Evolutionary conservation across 208 protist genomes (phyloP), one percentile per base, ranked within the genome.

Genomic region (Wallacemonas rigidus): DNA sequence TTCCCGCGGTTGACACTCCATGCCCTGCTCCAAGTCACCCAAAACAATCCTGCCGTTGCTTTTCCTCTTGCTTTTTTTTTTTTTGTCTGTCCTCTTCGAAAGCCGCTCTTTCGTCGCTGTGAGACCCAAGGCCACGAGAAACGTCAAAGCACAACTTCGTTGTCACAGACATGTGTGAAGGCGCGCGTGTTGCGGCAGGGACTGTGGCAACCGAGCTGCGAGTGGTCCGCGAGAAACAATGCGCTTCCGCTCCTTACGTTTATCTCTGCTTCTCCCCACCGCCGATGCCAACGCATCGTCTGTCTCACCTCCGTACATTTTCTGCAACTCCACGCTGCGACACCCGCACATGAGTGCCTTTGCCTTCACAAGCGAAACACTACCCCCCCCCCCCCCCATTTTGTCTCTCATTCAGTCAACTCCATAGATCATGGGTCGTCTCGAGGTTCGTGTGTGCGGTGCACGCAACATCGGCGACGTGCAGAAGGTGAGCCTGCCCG

Each of bases 371-470:
- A n/a, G n/a, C n/a, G n/a, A n/a, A n/a, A n/a, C n/a, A n/a, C n/a
- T n/a, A n/a, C n/a, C n/a, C n/a, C n/a, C n/a, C n/a, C n/a, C n/a
- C n/a, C n/a, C n/a, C n/a, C n/a, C 74, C 73, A 67, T 60, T 70
- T 35, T 67, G 14, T 54, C 53, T 43, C 47, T 53, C 38, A 6
- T 63, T 40, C 8, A 39, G 6, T 5, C 40, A 35, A 6, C 7
- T 47, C 43, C 41, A 38, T 15, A 7, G 15, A 40, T 2, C 5
- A 92, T 90, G 85, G 82, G 79, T 9, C 78, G 87, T n/a, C 67
- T 95, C 12, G 87, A 95, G 68, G 81, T 95, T 61, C 82, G 80
- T 39, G 76, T 95, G 35, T 88, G 81, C 69, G 87, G 61, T 0
- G 87, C 87, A 0, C 78, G 88, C 48, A 92, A 92, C 71, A 72